Conservation (phyloP, 78 protist genomes). For the Dictyostelium brefeldianum region DNA sequence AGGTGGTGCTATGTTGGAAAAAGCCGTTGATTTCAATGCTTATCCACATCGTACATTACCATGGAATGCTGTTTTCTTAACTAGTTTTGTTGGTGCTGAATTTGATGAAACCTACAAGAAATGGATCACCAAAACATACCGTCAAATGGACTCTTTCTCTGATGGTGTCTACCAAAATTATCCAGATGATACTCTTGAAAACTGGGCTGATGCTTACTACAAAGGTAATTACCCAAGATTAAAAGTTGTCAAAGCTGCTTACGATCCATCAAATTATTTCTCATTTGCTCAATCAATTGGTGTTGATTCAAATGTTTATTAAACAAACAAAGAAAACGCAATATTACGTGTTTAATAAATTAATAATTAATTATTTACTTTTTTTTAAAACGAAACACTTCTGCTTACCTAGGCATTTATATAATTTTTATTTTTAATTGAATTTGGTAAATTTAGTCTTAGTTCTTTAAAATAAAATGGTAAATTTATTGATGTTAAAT, state of each 20-base stretch:
- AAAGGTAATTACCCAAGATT: conserved; percentile 57
- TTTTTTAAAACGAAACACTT: background rate
- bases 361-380: background rate
- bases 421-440: no score
- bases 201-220: conserved; percentile 60
- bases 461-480: no score
- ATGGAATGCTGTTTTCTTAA: conserved; percentile 71
- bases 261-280: conserved; percentile 52
- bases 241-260: conserved; percentile 16
- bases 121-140: conserved; percentile 32
- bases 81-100: background rate
- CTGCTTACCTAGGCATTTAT: background rate
- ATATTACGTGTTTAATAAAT: no score
- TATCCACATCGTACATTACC: conserved; percentile 56
- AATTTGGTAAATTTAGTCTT: no score
- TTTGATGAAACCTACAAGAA: conserved; percentile 20
- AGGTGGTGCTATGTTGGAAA: conserved; percentile 50
- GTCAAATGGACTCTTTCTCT: conserved; percentile 5
- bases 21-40: conserved; percentile 36
- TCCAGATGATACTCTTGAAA: conserved; percentile 47
- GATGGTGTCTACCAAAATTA: conserved; percentile 71
- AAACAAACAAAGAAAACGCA: background rate
- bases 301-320: background rate
- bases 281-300: conserved; percentile 20
- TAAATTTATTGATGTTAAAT: no score